Evolutionary conservation across 2,329 filamentous ascomycete species (phyloP).

Genomic region (Shiraia sp.): DNA sequence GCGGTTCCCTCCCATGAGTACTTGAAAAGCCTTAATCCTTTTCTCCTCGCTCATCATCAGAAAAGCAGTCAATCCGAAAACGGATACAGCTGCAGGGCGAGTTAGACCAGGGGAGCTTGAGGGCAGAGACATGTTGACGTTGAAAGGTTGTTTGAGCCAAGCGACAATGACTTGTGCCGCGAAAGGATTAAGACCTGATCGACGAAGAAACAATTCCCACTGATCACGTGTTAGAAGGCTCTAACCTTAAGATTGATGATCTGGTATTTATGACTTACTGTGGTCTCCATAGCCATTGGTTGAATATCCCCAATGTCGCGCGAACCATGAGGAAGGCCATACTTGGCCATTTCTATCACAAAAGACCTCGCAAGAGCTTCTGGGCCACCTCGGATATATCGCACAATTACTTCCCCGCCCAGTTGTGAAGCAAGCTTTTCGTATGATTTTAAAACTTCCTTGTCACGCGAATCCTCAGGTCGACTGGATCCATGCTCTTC

Average conservation of each 20-base stretch:
- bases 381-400: conserved; percentile 50
- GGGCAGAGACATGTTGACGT: conserved; percentile 7
- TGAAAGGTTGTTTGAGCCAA: conserved; percentile 28
- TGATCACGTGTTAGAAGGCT: conserved; percentile 12
- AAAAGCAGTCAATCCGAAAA: conserved; percentile 57
- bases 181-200: conserved; percentile 70
- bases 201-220: conserved; percentile 70
- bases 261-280: conserved; percentile 27
- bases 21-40: conserved; percentile 56
- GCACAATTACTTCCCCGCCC: conserved; percentile 42
- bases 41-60: conserved; percentile 59
- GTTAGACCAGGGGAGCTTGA: conserved; percentile 5
- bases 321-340: conserved; percentile 36
- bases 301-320: conserved; percentile 34
- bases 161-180: conserved; percentile 68
- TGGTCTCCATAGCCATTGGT: conserved; percentile 62
- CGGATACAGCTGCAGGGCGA: conserved; percentile 2
- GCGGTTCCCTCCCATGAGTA: conserved; percentile 57
- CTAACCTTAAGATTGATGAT: background rate
- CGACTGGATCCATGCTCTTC: conserved; percentile 24
- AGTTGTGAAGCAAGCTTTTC: conserved; percentile 52
- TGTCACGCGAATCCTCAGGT: conserved; percentile 47
- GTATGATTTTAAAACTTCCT: conserved; percentile 54
- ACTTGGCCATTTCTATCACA: conserved; percentile 33
- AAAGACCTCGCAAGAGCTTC: conserved; percentile 40